Evolutionary conservation across 306 rosid species (phyloP), one percentile per base, ranked within the genome.

Genomic region (Inga oerstediana): DNA sequence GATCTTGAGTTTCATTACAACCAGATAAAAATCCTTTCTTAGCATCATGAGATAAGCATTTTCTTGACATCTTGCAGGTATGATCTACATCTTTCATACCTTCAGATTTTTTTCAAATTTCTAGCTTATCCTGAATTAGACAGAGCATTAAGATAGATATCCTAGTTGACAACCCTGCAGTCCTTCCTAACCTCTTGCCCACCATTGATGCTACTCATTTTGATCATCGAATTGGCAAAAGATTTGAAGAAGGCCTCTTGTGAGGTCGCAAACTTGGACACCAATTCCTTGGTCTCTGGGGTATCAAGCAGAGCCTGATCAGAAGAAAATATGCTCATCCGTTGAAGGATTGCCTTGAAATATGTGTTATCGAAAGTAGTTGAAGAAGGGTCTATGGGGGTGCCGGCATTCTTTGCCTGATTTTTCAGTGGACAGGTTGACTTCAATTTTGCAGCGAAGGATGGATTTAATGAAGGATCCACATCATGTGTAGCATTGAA

Each of bases 141-240:
- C 56, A 61, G 52, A n/a, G 49, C 16, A 44, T 27, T 43, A 66
- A 68, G 35, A 80, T 79, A 79, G 22, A 10, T 79, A 88, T 86
- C 82, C 94, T 90, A 75, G 88, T 77, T 82, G 78, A 92, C 86
- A 10, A 81, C 76, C 82, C 86, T 84, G 68, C 95, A 92, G 48
- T 92, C 80, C 20, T 85, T 84, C 89, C 95, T 87, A 51, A 92
- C 35, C 74, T 92, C 94, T 76, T 87, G 85, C 4, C 93, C 93
- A 27, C 88, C 85, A 44, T 86, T 56, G 68, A 92, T 78, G 82
- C 85, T 86, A 12, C 97, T 87, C 97, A 93, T 94, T 90, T 88
- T 92, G 81, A 94, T 79, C 94, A 94, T 92, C 2, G 98, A 90
- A 81, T 92, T 74, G 3, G 83, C 94, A 85, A 94, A 94, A 41